Evolutionary conservation across 257 asterid species (phyloP).

Genomic region (Striga asiatica): DNA sequence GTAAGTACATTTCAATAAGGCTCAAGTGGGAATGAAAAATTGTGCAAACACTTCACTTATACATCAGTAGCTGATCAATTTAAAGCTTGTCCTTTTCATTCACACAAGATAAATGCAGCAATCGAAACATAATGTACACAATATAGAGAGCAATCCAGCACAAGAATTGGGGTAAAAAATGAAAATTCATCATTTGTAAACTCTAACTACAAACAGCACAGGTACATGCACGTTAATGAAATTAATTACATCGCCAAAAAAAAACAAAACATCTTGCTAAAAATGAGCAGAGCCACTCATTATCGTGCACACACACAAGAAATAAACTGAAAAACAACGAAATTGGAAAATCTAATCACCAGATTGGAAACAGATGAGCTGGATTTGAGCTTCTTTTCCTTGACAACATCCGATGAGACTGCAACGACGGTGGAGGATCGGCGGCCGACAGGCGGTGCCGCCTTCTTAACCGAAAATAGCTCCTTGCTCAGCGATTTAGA

Average conservation of each 20-base stretch:
- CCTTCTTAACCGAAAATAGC: constrained; percentile 20
- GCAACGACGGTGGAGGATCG: constrained; percentile 47
- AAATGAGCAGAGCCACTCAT: not conserved
- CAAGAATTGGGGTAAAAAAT: not conserved
- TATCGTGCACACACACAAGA: not conserved
- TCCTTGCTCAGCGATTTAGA: constrained; percentile 25
- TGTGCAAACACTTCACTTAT: not conserved
- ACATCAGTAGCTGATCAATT: not conserved
- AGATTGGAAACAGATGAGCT: constrained; percentile 31
- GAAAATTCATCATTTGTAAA: not conserved
- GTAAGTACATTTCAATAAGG: too few species aligned
- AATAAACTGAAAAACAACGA: not conserved
- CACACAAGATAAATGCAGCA: not conserved
- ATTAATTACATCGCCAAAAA: constrained; percentile 4
- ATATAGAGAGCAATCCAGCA: not conserved
- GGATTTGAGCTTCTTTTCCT: constrained; percentile 59
- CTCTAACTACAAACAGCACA: not conserved
- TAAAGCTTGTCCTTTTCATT: not conserved
- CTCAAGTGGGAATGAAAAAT: too few species aligned
- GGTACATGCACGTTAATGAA: not conserved
- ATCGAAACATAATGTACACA: not conserved
- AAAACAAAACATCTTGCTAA: constrained; percentile 3
- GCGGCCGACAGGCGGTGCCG: constrained; percentile 20
- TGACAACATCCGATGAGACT: constrained; percentile 63
- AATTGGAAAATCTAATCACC: constrained; percentile 31